Evolutionary conservation across 768 basidiomycete species (phyloP).

Genomic region (Auricularia sp.): DNA sequence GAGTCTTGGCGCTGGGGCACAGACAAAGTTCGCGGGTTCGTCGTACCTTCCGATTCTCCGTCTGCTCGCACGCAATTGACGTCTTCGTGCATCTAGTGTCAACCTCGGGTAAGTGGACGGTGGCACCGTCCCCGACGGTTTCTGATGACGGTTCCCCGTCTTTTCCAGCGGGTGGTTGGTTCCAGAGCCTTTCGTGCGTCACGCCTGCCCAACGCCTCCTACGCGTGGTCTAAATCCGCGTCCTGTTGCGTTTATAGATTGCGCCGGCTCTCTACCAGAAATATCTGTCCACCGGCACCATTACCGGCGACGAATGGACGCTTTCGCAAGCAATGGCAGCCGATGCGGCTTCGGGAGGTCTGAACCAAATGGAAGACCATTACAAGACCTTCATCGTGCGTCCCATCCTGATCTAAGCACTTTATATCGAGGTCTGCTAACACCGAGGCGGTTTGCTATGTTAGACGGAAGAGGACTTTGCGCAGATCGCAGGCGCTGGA

Average conservation of each 20-base stretch:
- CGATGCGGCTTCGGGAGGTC: slow-evolving; percentile 58
- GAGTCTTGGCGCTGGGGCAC: slow-evolving; percentile 71
- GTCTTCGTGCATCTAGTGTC: slow-evolving; percentile 37
- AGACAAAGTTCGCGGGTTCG: slow-evolving; percentile 61
- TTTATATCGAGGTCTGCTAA: slow-evolving; percentile 1
- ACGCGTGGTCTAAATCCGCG: not conserved
- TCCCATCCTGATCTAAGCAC: slow-evolving; percentile 1
- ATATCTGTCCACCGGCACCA: slow-evolving; percentile 41
- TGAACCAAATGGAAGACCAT: slow-evolving; percentile 69
- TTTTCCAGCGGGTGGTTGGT: slow-evolving; percentile 63
- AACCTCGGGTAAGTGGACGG: slow-evolving; percentile 49
- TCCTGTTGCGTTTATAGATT: slow-evolving; percentile 25
- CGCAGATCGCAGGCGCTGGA: slow-evolving; percentile 85
- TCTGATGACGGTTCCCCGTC: not conserved
- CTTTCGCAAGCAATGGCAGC: slow-evolving; percentile 59
- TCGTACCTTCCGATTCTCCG: not conserved
- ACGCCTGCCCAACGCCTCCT: not conserved
- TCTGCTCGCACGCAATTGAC: not conserved
- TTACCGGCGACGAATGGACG: slow-evolving; percentile 63
- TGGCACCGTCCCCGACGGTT: not conserved
- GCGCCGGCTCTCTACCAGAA: slow-evolving; percentile 65
- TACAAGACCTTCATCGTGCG: slow-evolving; percentile 90
- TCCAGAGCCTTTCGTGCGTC: slow-evolving; percentile 49
- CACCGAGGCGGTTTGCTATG: not conserved
- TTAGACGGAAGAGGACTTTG: slow-evolving; percentile 91